Evolutionary conservation across 2,329 filamentous ascomycete genomes (phyloP), one percentile per base, ranked within the genome.

Genomic region (Aspergillus clavatus): DNA sequence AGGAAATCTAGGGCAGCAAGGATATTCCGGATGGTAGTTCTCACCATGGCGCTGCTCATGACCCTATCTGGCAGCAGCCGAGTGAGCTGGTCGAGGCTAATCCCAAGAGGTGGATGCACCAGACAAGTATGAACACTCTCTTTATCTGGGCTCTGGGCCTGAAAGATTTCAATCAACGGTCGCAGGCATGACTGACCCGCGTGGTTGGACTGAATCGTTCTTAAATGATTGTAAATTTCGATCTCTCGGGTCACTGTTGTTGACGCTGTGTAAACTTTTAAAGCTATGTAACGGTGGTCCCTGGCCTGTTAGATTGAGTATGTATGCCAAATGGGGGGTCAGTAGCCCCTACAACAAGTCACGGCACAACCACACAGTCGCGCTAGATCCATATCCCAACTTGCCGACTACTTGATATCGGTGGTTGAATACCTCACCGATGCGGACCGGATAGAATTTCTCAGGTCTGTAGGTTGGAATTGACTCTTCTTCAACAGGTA

Each of bases 1-100:
- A 65, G 50, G 44, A 59, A 65, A 27, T 62, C 60, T 5, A 68
- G 44, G 14, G 50, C 56, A 4, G 33, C 37, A 21, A 65, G 46
- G 33, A 60, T 23, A 36, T 59, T 46, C 11, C 47, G 49, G 10
- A 60, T 53, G 10, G 44, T 46, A 19, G 53, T 42, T 43, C 51
- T 57, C 33, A 64, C 42, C 36, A 66, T 52, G 10, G 35, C 45
- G 37, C 46, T 50, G 29, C 41, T 52, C 46, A 61, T 52, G 27
- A 54, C 53, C 10, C 52, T 33, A 11, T 43, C 45, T n/a, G 38
- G 50, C n/a, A 48, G 33, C 26, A 48, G 47, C 45, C 43, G 22
- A 16, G 31, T 46, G 23, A 61, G 39, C 23, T 57, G 47, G 27
- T 47, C 49, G 33, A 58, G 51, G 28, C 50, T 63, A 43, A 54